Base-by-base conservation (phyloP, 805 yeast species). In the Kuraishia cidri region DNA sequence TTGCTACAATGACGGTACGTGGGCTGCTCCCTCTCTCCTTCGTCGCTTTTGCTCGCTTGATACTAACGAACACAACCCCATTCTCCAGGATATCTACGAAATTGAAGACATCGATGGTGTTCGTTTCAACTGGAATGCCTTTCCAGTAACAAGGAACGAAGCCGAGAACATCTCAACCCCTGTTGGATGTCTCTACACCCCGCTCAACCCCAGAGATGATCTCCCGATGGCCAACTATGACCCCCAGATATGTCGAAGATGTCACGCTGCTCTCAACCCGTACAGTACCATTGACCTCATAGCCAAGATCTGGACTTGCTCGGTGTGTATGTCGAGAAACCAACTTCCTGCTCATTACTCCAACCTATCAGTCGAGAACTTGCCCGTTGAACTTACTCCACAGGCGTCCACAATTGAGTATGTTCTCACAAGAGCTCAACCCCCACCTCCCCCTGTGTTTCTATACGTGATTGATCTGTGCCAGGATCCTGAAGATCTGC, bases 111-210 rank as follows among this genome's bases (percentile, higher is more conserved):
- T 57, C 33, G 79, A 75, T 48, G 83, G 83, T 34, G 73, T 77
- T 32, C 69, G 83, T 37, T 79, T 82, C 62, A 74, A 81, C 46
- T 82, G 90, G 90, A 79, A 82, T 54, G 80, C 84, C 26, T 79
- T 90, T 48, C 98, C 99, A 19, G 76, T 83, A 26, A 79, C 95
- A 24, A 76, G 87, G 45, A 74, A 76, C 26, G 97, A 92, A 56
- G 92, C 95, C 13, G 79, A 79, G 47, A 81, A 92, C 45, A 81
- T 87, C 49, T 94, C 90, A 13, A 88, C 92, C 21, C 98, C 99
- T 9, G 79, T 92, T 24, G 95, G 97, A 26, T 80, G 95, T 35
- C 62, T 92, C 40, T 92, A 87, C 65, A 88, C 97, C n/a, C 99
- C 99, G 6, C 69, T 92, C 46, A 76, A 85, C 48, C 75, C 74